Base-by-base conservation (phyloP, 2,329 filamentous ascomycete genomes). In the Tolypocladium cylindrosporum region DNA sequence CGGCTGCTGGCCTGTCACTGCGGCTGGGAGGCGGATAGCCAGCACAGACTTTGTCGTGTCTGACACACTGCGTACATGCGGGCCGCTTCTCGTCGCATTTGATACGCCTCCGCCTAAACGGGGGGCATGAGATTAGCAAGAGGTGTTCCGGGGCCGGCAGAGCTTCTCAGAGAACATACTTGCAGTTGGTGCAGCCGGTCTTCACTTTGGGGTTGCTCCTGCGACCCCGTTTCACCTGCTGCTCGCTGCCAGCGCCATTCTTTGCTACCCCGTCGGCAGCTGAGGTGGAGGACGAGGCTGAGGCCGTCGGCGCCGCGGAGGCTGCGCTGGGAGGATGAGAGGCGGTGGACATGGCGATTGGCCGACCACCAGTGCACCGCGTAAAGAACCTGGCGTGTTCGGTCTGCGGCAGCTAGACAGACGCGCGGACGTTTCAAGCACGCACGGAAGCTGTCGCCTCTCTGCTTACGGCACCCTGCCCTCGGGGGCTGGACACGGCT, bases 51-150 rank as follows among this genome's bases (percentile, higher is more conserved):
- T 81, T 84, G 60, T 79, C 82, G 53, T 83, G 82, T 54, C 79
- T 77, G 40, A 81, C 73, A 65, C 85, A 88, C 67, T 85, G 82
- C 16, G 75, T 75, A 67, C 85, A 87, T 36, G 76, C 73, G 9
- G 85, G 85, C 57, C 84, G 80, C 61, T 71, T 75, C 70, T 88
- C 85, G 67, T 87, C 85, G 68, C 85, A 88, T 69, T 88, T 88
- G 61, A 88, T 85, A 61, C 82, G 78, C 62, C 84, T 76, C 61
- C 76, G 76, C 68, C 83, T 86, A 63, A 42, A 31, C 4, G 45
- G 14, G 24, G 4, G 43, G 24, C 3, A 13, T 2, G 7, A 45
- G 36, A 36, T 52, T 56, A 56, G 48, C 34, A 27, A 41, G 31
- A 13, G 14, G n/a, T n/a, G 2, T 5, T 36, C 27, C 19, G 8